A percentile compares a stretch with the other conserved stretches of the same genome.
phyloP scores from a whole-genome alignment of 2,329 filamentous ascomycete species.

The Monosporascus sp. region DNA sequence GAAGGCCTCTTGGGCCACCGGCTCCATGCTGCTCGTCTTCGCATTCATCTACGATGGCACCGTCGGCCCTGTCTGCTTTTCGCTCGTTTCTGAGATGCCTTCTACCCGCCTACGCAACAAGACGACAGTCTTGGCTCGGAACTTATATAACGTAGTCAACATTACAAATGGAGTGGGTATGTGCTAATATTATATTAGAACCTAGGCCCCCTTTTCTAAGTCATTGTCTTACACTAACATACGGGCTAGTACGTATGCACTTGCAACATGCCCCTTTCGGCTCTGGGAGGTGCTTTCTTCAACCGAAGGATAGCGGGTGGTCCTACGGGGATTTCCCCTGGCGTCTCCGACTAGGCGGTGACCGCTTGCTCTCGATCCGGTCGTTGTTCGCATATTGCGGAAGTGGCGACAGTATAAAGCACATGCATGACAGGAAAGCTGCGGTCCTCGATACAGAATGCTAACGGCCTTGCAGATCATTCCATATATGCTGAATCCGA shows the following conservation, averaged over 20 bases:
- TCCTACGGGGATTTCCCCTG: too few relatives aligned
- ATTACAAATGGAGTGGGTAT: slow-evolving; percentile 25
- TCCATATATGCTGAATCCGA: slow-evolving; percentile 26
- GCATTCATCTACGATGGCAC: slow-evolving; percentile 36
- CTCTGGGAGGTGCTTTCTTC: too few relatives aligned
- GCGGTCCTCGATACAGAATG: too few relatives aligned
- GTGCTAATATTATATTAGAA: background rate
- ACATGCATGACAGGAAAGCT: too few relatives aligned
- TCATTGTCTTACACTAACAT: background rate
- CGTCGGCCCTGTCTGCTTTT: slow-evolving; percentile 35
- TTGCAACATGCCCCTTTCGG: background rate
- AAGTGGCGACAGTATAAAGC: too few relatives aligned
- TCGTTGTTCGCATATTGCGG: too few relatives aligned
- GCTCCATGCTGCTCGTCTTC: slow-evolving; percentile 32
- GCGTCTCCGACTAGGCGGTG: too few relatives aligned
- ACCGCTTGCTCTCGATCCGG: too few relatives aligned
- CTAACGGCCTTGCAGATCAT: slow-evolving; percentile 8
- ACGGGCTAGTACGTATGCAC: background rate
- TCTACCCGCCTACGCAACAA: slow-evolving; percentile 32
- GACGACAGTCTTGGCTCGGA: slow-evolving; percentile 33
- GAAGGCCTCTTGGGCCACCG: slow-evolving; percentile 18
- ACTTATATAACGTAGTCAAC: slow-evolving; percentile 32
- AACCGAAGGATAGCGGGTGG: too few relatives aligned
- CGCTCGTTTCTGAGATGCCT: slow-evolving; percentile 36
- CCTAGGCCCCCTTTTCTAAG: background rate